phyloP scores from a whole-genome alignment of 1,284 basidiomycete genomes.

The Apiotrichum siamense region DNA sequence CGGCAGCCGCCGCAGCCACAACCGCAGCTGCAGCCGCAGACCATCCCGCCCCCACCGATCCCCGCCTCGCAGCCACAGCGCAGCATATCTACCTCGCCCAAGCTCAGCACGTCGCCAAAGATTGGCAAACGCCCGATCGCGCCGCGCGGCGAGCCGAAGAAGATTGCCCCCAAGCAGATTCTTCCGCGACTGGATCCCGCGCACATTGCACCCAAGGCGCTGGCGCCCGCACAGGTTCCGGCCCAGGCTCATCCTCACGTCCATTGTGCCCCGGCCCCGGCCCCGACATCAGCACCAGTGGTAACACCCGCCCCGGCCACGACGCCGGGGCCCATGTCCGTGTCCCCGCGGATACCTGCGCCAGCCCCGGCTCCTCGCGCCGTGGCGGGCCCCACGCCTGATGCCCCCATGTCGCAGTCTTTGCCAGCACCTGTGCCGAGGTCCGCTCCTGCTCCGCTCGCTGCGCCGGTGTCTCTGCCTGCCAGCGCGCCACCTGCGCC shows the following conservation, averaged over 20 bases:
- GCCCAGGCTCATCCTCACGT: background rate
- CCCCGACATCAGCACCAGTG: background rate
- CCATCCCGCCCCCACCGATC: background rate
- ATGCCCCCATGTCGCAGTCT: no score
- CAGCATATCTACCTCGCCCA: background rate
- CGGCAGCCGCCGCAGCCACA: background rate
- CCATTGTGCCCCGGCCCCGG: background rate
- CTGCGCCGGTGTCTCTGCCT: conserved; percentile 2
- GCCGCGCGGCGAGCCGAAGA: background rate
- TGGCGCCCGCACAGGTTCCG: background rate
- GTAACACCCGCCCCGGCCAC: background rate
- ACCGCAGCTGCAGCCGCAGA: background rate
- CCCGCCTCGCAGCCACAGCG: background rate
- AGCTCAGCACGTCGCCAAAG: background rate
- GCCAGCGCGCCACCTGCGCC: background rate
- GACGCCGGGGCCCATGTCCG: background rate
- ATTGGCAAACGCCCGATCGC: background rate
- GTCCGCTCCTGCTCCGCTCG: background rate
- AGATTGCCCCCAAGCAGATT: conserved; percentile 2
- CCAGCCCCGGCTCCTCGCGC: no score
- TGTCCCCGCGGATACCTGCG: background rate
- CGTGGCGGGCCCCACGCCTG: no score
- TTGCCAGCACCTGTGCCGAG: background rate
- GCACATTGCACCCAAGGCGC: no score
- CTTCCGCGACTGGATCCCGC: background rate